These are phyloP conservation scores for Phytophthora meadii DNA, from an alignment of 352 stramenopile genomes.

Conservation along the genomic window DNA sequence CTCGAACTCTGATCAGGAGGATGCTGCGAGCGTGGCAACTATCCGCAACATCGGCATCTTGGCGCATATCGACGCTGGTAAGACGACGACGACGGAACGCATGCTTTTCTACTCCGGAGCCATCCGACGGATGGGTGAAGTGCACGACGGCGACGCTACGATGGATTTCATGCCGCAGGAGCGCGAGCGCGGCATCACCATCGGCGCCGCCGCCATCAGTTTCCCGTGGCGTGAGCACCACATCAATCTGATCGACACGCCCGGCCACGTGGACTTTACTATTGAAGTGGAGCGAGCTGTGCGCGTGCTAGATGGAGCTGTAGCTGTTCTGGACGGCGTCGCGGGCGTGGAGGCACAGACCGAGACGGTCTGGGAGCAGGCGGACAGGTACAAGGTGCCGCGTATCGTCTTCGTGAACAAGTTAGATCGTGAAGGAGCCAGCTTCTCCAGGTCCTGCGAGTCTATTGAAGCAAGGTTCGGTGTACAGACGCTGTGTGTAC, in stretches of 20 bases:
- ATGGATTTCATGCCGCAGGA: constrained; percentile 93
- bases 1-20: constrained; percentile 23
- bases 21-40: constrained; percentile 20
- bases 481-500: constrained; percentile 66
- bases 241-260: constrained; percentile 99
- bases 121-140: constrained; percentile 74
- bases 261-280: constrained; percentile 98
- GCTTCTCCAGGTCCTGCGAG: constrained; percentile 92
- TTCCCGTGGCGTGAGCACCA: constrained; percentile 94
- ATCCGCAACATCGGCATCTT: constrained; percentile 99
- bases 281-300: constrained; percentile 98
- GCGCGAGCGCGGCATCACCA: constrained; percentile 98
- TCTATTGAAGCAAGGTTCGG: constrained; percentile 68
- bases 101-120: constrained; percentile 98
- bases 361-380: constrained; percentile 88
- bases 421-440: constrained; percentile 95
- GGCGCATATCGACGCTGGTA: constrained; percentile 98
- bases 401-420: constrained; percentile 98
- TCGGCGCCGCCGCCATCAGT: constrained; percentile 96
- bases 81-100: constrained; percentile 98
- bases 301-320: constrained; percentile 97
- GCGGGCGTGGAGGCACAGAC: constrained; percentile 95
- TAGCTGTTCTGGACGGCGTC: constrained; percentile 97
- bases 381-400: constrained; percentile 80
- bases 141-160: constrained; percentile 79